Conservation (phyloP, 768 basidiomycete genomes). For the Xerocomellus amylosporus region DNA sequence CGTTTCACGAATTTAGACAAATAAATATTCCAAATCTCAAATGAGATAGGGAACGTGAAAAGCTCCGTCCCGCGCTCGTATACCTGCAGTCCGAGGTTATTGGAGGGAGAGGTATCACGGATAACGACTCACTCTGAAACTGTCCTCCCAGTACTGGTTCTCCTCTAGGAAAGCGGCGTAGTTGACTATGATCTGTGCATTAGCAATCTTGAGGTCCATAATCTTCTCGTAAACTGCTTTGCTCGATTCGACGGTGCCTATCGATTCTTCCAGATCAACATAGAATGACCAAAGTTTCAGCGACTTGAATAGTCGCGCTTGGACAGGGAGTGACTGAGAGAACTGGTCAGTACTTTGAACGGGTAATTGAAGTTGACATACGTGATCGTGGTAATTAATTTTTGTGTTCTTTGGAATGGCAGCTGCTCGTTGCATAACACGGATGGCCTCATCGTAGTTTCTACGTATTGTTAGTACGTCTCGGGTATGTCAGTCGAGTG, state of each 20-base stretch:
- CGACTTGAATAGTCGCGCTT: slow-evolving; percentile 93
- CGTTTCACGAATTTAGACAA: slow-evolving; percentile 95
- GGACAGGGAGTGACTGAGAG: slow-evolving; percentile 72
- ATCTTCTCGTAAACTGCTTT: slow-evolving; percentile 97
- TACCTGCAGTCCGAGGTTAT: slow-evolving; percentile 46
- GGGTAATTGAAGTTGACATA: slow-evolving; percentile 33
- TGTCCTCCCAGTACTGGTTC: slow-evolving; percentile 97
- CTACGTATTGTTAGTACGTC: slow-evolving; percentile 41
- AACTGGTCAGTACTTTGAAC: slow-evolving; percentile 12
- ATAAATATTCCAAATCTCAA: slow-evolving; percentile 99
- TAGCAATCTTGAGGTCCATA: slow-evolving; percentile 93
- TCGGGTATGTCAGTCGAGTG: neutral
- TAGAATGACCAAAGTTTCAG: slow-evolving; percentile 99
- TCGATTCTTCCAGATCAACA: slow-evolving; percentile 95
- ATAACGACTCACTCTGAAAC: slow-evolving; percentile 81
- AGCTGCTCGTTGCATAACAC: slow-evolving; percentile 95
- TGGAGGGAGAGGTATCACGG: neutral
- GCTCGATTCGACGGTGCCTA: slow-evolving; percentile 88
- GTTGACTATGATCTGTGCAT: slow-evolving; percentile 96
- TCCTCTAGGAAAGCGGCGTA: slow-evolving; percentile 97
- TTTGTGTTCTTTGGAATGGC: slow-evolving; percentile 87
- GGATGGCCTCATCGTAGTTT: slow-evolving; percentile 93
- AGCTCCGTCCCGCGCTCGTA: slow-evolving; percentile 97
- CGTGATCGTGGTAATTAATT: slow-evolving; percentile 94
- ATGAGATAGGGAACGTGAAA: slow-evolving; percentile 96